These are phyloP conservation scores for Aureobasidium sp. DNA, from an alignment of 2,329 filamentous ascomycete genomes.

Conservation along the genomic window DNA sequence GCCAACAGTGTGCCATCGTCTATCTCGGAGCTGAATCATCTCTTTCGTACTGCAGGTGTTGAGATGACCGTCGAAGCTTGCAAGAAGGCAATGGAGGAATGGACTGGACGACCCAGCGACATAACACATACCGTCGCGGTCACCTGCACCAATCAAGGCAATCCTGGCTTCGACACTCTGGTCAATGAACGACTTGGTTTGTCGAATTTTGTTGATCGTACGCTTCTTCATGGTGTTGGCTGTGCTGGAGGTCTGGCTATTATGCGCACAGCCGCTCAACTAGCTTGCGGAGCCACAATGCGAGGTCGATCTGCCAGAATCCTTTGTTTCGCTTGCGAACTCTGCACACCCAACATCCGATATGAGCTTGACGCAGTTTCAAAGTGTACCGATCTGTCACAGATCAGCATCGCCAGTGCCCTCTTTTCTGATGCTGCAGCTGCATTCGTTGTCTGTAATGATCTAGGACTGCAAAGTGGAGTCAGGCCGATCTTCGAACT, in stretches of 20 bases:
- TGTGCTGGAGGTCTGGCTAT: conserved; percentile 34
- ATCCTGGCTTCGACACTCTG: conserved; percentile 33
- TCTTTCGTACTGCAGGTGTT: neutral
- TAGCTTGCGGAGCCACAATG: conserved; percentile 57
- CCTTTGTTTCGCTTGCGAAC: conserved; percentile 57
- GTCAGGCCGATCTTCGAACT: neutral
- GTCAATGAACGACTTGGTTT: conserved; percentile 31
- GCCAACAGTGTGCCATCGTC: neutral
- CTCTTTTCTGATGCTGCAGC: conserved; percentile 68
- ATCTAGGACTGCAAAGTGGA: conserved; percentile 39
- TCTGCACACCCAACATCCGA: conserved; percentile 47
- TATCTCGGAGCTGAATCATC: neutral
- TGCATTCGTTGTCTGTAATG: conserved; percentile 58
- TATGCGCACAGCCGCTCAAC: conserved; percentile 48
- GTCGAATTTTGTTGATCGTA: conserved; percentile 26
- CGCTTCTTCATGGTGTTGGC: conserved; percentile 33
- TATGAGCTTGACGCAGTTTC: conserved; percentile 46
- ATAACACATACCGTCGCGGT: conserved; percentile 35
- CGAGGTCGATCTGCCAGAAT: conserved; percentile 55
- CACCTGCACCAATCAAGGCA: conserved; percentile 33
- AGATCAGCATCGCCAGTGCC: conserved; percentile 58
- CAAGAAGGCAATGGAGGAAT: neutral
- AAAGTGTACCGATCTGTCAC: conserved; percentile 50
- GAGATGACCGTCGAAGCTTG: neutral
- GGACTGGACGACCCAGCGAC: conserved; percentile 10